Conservation (phyloP, 306 rosid species). For the Ziziphus jujuba region DNA sequence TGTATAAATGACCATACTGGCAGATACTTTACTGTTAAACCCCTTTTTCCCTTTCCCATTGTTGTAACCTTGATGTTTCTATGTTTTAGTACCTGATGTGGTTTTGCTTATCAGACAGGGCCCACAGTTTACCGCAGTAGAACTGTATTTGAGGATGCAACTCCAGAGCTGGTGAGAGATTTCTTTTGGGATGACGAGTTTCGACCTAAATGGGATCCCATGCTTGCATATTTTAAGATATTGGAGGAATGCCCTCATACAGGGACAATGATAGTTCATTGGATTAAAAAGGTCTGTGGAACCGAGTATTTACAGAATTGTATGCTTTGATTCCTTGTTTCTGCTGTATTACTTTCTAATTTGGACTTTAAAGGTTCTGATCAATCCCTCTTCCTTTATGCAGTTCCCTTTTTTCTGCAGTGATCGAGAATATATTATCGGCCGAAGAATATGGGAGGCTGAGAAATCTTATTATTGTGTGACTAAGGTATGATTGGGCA, state of each 20-base stretch:
- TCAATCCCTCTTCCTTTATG: conserved; percentile 30
- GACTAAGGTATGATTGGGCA: conserved; percentile 67
- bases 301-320: conserved; percentile 8
- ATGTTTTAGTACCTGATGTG: conserved; percentile 28
- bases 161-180: conserved; percentile 93
- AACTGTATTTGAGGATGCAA: conserved; percentile 93
- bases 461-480: conserved; percentile 86
- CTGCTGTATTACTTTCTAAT: conserved; percentile 1
- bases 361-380: conserved; percentile 14
- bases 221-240: conserved; percentile 70
- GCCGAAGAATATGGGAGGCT: conserved; percentile 97
- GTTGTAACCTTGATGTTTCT: neutral
- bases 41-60: neutral
- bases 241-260: conserved; percentile 81
- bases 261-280: conserved; percentile 77
- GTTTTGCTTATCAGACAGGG: conserved; percentile 62
- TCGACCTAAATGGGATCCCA: conserved; percentile 94
- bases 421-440: conserved; percentile 94
- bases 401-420: conserved; percentile 99
- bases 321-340: conserved; percentile 1
- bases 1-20: neutral
- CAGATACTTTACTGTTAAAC: neutral
- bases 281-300: conserved; percentile 90
- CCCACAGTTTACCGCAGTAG: conserved; percentile 83
- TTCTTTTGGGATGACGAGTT: conserved; percentile 99